A percentile compares a stretch with the other conserved stretches of the same genome.
Conservation (phyloP, 257 asterid genomes). For the Ligustrum vulgare region DNA sequence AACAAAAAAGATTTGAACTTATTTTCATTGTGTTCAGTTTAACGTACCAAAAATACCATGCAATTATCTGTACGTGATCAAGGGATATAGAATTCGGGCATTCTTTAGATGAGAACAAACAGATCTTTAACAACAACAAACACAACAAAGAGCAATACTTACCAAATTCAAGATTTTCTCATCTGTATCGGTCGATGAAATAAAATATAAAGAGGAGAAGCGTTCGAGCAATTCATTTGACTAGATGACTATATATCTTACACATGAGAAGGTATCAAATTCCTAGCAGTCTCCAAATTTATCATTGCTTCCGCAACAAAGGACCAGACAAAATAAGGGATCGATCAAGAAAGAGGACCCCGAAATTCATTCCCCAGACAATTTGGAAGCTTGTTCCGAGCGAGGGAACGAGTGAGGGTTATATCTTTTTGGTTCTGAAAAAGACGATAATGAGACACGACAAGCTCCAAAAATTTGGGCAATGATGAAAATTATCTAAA, state of each 20-base stretch:
- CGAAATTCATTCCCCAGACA: constrained; percentile 36
- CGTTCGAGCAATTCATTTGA: constrained; percentile 35
- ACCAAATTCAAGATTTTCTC: constrained; percentile 33
- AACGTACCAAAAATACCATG: no score
- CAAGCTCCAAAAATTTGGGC: constrained; percentile 49
- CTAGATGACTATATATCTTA: constrained; percentile 43
- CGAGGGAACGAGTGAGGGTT: constrained; percentile 10
- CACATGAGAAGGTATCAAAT: constrained; percentile 37
- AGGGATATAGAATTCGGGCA: neutral
- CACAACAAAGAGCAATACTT: constrained; percentile 12
- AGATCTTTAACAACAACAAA: constrained; percentile 6
- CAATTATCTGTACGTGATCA: no score
- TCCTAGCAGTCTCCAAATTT: constrained; percentile 36
- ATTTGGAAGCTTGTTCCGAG: no score
- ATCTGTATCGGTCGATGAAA: constrained; percentile 25
- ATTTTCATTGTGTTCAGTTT: no score
- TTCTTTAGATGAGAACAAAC: neutral
- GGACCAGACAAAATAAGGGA: constrained; percentile 51
- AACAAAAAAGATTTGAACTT: no score
- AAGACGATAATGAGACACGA: constrained; percentile 46
- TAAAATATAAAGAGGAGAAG: constrained; percentile 20
- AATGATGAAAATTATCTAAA: constrained; percentile 26
- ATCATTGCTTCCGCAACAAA: constrained; percentile 43
- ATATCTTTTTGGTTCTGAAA: constrained; percentile 40
- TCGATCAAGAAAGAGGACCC: constrained; percentile 38